Evolutionary conservation across 805 yeast genomes (phyloP).

Genomic region (Kluyveromyces starmeri): DNA sequence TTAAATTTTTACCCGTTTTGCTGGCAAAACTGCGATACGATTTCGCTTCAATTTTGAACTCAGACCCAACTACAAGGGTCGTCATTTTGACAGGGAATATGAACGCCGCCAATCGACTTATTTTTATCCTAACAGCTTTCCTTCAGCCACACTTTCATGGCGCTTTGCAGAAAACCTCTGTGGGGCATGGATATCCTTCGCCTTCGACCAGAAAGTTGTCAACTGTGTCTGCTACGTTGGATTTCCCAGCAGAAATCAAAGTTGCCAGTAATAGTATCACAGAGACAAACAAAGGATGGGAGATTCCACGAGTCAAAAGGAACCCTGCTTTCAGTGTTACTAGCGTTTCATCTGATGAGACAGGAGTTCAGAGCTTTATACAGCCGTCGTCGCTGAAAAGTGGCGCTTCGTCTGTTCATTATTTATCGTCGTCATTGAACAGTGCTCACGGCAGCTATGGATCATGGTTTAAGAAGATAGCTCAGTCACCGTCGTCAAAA

Average conservation of each 20-base stretch:
- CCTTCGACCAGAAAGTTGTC: conserved; percentile 1
- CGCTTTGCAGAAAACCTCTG: conserved; percentile 3
- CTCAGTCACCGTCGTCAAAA: conserved; percentile 20
- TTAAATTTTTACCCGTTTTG: conserved; percentile 22
- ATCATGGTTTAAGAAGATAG: conserved; percentile 26
- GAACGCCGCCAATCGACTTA: conserved; percentile 48
- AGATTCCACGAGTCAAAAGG: conserved; percentile 29
- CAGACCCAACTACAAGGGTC: conserved; percentile 35
- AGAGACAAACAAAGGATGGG: conserved; percentile 30
- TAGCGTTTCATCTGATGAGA: conserved; percentile 26
- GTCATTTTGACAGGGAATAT: conserved; percentile 53
- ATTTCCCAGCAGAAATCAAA: conserved; percentile 3
- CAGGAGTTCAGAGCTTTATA: conserved; percentile 21
- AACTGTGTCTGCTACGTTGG: neutral
- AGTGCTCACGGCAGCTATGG: conserved; percentile 27
- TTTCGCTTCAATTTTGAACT: conserved; percentile 15
- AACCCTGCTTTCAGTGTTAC: conserved; percentile 20
- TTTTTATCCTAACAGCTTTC: conserved; percentile 44
- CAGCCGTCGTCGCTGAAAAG: conserved; percentile 31
- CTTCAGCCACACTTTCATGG: conserved; percentile 31
- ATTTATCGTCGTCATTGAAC: conserved; percentile 33
- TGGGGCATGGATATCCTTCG: conserved; percentile 10
- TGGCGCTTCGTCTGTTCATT: conserved; percentile 30
- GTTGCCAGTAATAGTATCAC: neutral
- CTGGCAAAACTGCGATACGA: conserved; percentile 23